A percentile compares a stretch with the other conserved stretches of the same genome.
Evolutionary conservation across 108 stramenopile species (phyloP).

Genomic region (Cyclotella distinguenda): DNA sequence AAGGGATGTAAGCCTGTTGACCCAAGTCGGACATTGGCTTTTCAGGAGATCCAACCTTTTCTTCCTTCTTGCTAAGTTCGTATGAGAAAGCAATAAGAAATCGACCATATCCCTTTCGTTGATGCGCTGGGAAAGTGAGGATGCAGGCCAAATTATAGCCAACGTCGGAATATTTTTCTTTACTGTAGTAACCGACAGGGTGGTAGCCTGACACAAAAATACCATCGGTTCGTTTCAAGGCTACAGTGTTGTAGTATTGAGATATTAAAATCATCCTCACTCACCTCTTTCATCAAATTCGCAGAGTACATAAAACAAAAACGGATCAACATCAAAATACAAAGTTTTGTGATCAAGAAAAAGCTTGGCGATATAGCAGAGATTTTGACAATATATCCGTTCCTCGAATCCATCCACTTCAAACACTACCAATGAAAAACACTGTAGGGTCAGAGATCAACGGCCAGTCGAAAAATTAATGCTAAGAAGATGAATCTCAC

Average conservation of each 20-base stretch:
- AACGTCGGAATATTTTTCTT: slow-evolving; percentile 98
- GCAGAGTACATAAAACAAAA: slow-evolving; percentile 97
- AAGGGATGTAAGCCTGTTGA: slow-evolving; percentile 93
- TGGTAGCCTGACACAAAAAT: too few relatives aligned
- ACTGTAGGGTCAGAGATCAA: neutral
- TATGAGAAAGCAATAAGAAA: slow-evolving; percentile 98
- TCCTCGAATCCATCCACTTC: slow-evolving; percentile 83
- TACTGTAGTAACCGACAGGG: slow-evolving; percentile 96
- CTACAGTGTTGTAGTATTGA: too few relatives aligned
- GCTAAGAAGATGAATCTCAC: neutral
- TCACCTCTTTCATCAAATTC: slow-evolving; percentile 80
- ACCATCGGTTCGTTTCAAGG: too few relatives aligned
- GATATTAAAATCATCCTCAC: too few relatives aligned
- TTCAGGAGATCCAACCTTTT: slow-evolving; percentile 96
- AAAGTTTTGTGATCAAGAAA: slow-evolving; percentile 99
- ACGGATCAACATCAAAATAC: slow-evolving; percentile 98
- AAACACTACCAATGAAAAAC: slow-evolving; percentile 35
- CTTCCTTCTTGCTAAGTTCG: slow-evolving; percentile 95
- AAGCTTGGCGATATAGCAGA: slow-evolving; percentile 97
- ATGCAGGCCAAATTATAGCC: slow-evolving; percentile 99
- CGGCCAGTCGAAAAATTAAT: slow-evolving; percentile 1
- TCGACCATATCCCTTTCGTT: slow-evolving; percentile 98
- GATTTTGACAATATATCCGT: slow-evolving; percentile 96
- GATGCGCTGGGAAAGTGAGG: slow-evolving; percentile 97
- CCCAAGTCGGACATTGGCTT: slow-evolving; percentile 99